These are phyloP conservation scores for Agapanthus africanus DNA, from an alignment of 106 monocot species.

Conservation along the genomic window DNA sequence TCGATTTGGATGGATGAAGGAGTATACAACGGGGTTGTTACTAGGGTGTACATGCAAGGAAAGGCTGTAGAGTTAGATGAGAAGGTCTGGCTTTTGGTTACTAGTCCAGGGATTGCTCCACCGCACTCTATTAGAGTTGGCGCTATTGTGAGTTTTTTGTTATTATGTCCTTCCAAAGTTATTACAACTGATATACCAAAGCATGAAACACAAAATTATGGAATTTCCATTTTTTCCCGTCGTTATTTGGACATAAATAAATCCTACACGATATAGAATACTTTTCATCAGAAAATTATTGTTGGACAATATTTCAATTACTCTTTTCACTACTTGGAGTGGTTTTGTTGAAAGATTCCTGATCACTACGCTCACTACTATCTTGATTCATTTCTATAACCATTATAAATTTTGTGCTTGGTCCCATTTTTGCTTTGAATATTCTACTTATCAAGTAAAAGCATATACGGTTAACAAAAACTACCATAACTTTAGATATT, in stretches of 20 bases:
- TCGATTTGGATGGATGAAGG: not conserved
- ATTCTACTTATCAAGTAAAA: not conserved
- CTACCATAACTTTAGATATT: not conserved
- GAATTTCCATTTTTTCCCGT: not conserved
- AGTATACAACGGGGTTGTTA: conserved; percentile 64
- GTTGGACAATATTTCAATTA: not conserved
- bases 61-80: conserved; percentile 76
- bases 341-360: not conserved
- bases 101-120: conserved; percentile 32
- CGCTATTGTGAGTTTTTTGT: conserved; percentile 59
- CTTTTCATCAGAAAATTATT: not conserved
- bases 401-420: not conserved
- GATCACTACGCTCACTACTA: not conserved
- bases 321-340: not conserved
- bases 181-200: not conserved
- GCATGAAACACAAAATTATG: not conserved
- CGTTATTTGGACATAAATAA: not conserved
- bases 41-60: conserved; percentile 68
- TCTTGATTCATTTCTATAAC: not conserved
- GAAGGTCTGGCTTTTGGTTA: conserved; percentile 59
- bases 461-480: not conserved
- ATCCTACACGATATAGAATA: not conserved
- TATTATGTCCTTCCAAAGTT: not conserved
- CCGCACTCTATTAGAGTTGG: conserved; percentile 77
- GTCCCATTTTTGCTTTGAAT: not conserved